Conservation (phyloP, 2,329 filamentous ascomycete genomes). For the Sphaerulina vaccinii region DNA sequence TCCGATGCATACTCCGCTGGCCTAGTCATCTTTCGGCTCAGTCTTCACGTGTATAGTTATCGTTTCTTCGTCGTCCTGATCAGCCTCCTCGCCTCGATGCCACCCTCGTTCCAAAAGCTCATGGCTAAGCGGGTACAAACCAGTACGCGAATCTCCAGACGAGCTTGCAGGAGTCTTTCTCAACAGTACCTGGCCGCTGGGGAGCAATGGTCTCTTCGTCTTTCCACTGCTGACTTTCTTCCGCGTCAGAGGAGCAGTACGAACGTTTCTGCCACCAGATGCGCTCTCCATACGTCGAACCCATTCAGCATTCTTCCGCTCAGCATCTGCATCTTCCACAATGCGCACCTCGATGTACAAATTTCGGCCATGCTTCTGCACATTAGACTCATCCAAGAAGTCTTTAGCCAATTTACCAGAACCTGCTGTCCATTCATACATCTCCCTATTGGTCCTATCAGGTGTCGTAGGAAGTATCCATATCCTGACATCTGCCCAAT, state of each 20-base stretch:
- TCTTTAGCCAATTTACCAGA: neutral
- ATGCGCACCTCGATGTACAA: constrained; percentile 2
- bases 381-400: neutral
- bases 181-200: too few relatives aligned
- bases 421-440: neutral
- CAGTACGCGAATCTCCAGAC: too few relatives aligned
- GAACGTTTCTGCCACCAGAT: neutral
- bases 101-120: too few relatives aligned
- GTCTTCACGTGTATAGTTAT: too few relatives aligned
- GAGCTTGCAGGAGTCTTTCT: too few relatives aligned
- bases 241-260: neutral
- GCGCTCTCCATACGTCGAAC: neutral
- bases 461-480: neutral
- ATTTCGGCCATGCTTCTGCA: neutral
- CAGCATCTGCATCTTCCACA: constrained; percentile 1
- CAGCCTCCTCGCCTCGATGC: too few relatives aligned
- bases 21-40: too few relatives aligned
- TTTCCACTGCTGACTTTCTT: neutral
- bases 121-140: too few relatives aligned
- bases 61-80: too few relatives aligned
- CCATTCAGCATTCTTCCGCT: neutral
- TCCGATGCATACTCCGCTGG: too few relatives aligned
- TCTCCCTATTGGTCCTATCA: neutral
- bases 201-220: too few relatives aligned
- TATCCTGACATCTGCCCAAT: constrained; percentile 3